Conservation (phyloP, 2,329 filamentous ascomycete species). For the Ascochyta koolunga region DNA sequence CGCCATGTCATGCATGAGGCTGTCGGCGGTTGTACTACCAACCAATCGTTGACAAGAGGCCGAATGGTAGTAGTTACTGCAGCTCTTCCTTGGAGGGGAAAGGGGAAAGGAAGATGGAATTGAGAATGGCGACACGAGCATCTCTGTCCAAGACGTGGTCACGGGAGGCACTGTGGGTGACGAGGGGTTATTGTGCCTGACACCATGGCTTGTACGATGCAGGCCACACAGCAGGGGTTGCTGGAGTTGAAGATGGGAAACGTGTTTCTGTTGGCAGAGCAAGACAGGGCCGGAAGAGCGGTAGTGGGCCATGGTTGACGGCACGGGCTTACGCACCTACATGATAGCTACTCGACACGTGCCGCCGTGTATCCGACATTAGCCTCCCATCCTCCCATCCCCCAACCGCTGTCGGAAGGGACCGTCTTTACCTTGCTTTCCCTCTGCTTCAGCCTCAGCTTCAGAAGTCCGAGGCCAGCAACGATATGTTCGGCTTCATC, state of each 20-base stretch:
- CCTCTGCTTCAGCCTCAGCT: not conserved
- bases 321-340: conserved; percentile 18
- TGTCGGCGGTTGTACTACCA: conserved; percentile 4
- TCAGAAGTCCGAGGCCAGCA: conserved; percentile 8
- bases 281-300: conserved; percentile 14
- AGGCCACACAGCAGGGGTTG: not conserved
- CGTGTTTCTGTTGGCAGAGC: not conserved
- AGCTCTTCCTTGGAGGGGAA: not conserved
- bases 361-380: conserved; percentile 25
- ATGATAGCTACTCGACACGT: conserved; percentile 26
- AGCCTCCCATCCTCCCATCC: conserved; percentile 20
- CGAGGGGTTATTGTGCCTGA: not conserved
- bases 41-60: not conserved
- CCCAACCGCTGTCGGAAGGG: conserved; percentile 1
- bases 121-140: not conserved
- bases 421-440: conserved; percentile 1
- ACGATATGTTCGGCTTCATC: conserved; percentile 46
- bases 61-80: not conserved
- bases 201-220: not conserved
- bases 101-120: not conserved
- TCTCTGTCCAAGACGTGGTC: not conserved
- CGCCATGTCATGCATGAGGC: not conserved
- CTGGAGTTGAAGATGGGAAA: not conserved
- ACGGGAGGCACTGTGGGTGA: not conserved
- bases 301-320: conserved; percentile 16